Evolutionary conservation across 2,329 filamentous ascomycete genomes (phyloP).

Genomic region (Tolypocladium inflatum): DNA sequence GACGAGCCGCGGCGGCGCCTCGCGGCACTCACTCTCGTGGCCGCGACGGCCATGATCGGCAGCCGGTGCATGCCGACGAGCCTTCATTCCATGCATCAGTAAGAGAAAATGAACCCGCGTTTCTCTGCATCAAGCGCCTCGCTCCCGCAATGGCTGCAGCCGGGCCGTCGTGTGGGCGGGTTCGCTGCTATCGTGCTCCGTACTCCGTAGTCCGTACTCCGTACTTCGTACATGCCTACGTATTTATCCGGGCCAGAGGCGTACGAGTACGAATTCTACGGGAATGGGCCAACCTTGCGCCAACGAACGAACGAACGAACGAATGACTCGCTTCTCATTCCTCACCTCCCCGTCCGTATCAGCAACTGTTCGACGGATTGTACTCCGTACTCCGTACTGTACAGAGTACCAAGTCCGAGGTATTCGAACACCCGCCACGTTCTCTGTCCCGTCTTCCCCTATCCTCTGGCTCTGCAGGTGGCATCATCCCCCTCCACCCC

Average conservation of each 20-base stretch:
- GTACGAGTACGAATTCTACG: background rate
- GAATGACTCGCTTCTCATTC: background rate
- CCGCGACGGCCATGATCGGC: background rate
- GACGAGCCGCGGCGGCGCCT: no score
- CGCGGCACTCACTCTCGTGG: background rate
- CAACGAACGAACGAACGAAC: background rate
- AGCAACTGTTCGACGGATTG: no score
- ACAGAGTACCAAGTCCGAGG: no score
- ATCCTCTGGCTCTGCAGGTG: no score
- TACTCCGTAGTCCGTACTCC: no score
- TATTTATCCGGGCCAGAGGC: background rate
- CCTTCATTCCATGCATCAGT: background rate
- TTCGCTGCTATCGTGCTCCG: background rate
- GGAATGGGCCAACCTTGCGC: background rate
- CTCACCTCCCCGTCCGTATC: background rate
- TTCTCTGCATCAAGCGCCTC: background rate
- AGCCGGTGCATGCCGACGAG: background rate
- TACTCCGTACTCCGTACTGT: no score
- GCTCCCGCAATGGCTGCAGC: background rate
- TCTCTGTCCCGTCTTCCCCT: no score
- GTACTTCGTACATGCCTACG: background rate
- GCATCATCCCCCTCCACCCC: no score
- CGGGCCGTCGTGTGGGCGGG: background rate
- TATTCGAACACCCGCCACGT: no score
- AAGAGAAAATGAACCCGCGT: background rate